Percentiles rank a stretch among this genome's conserved stretches.
Evolutionary conservation across 2,329 filamentous ascomycete genomes (phyloP).

Genomic region (Fusarium sp.): DNA sequence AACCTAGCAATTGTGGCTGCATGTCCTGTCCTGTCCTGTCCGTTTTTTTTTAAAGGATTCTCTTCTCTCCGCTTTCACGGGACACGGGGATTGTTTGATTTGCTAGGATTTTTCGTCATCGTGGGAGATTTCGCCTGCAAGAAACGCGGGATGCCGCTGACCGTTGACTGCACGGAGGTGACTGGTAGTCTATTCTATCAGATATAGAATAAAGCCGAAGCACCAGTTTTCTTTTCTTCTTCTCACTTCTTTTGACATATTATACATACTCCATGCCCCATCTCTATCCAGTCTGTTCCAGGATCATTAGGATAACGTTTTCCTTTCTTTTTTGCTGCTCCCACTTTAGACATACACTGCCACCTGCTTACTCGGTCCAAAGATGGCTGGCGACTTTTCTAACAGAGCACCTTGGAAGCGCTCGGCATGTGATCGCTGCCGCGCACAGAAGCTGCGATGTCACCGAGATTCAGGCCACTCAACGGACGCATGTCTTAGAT

Average conservation of each 20-base stretch:
- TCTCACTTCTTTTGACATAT: neutral
- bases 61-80: constrained; percentile 38
- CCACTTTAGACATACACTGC: neutral
- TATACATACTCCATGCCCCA: neutral
- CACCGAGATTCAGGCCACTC: neutral
- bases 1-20: neutral
- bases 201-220: neutral
- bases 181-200: neutral
- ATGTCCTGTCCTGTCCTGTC: neutral
- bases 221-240: neutral
- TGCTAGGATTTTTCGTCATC: neutral
- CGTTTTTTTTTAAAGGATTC: constrained; percentile 39
- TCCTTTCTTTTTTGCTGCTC: neutral
- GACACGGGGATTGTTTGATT: constrained; percentile 3
- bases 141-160: neutral
- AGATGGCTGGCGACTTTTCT: neutral
- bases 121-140: neutral
- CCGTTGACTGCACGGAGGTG: neutral
- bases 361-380: neutral
- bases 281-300: neutral
- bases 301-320: neutral
- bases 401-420: neutral
- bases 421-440: constrained; percentile 1
- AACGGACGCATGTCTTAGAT: neutral
- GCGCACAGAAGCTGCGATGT: neutral